These are phyloP conservation scores for Apocynum venetum DNA, from an alignment of 257 asterid species.

Conservation along the genomic window DNA sequence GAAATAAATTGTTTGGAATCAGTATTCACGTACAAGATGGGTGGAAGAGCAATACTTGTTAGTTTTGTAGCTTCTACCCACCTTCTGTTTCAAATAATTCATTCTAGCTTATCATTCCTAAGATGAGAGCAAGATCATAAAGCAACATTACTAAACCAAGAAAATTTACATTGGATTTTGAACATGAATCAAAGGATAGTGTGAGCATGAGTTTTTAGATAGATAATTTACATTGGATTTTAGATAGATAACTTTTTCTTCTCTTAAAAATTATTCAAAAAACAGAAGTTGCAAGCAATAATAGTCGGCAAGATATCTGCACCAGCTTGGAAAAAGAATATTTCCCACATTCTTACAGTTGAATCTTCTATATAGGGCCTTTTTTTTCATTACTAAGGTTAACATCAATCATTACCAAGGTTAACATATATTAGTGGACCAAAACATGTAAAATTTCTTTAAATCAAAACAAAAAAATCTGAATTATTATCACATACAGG, in stretches of 20 bases:
- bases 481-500: not conserved
- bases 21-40: not conserved
- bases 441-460: not conserved
- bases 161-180: not conserved
- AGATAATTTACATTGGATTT: not conserved
- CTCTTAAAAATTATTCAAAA: no score
- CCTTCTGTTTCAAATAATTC: not conserved
- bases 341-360: not conserved
- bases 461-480: not conserved
- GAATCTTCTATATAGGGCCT: not conserved
- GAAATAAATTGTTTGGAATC: slow-evolving; percentile 11
- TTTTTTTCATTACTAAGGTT: not conserved
- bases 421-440: not conserved
- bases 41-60: not conserved
- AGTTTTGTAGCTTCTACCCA: not conserved
- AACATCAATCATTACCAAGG: not conserved
- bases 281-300: not conserved
- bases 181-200: not conserved
- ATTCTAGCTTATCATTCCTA: not conserved
- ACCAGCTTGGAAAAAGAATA: not conserved
- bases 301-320: not conserved
- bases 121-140: not conserved
- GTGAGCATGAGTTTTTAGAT: not conserved
- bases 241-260: not conserved
- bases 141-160: not conserved